A percentile compares a stretch with the other conserved stretches of the same genome.
phyloP scores from a whole-genome alignment of 768 basidiomycete genomes.

The Tricholoma furcatifolium region DNA sequence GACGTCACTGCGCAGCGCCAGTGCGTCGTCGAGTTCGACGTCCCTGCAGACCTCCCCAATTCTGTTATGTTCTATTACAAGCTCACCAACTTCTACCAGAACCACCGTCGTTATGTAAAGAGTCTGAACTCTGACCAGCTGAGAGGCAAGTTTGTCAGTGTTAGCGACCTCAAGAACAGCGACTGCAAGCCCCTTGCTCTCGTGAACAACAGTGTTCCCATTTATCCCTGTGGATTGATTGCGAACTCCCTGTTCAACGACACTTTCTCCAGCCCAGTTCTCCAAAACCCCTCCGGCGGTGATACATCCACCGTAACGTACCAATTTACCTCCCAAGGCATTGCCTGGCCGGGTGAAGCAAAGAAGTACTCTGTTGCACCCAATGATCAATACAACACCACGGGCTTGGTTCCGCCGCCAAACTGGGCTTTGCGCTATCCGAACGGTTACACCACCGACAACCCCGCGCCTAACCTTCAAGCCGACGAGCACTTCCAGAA shows the following conservation, averaged over 20 bases:
- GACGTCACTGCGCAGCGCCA: slow-evolving; percentile 44
- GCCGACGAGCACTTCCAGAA: slow-evolving; percentile 94
- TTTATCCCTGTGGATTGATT: slow-evolving; percentile 96
- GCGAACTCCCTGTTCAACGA: slow-evolving; percentile 98
- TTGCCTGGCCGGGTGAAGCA: slow-evolving; percentile 94
- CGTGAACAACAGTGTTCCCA: slow-evolving; percentile 43
- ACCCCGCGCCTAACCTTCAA: slow-evolving; percentile 70
- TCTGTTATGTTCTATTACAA: slow-evolving; percentile 95
- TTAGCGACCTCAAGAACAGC: slow-evolving; percentile 52
- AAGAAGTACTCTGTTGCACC: slow-evolving; percentile 82
- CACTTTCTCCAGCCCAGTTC: slow-evolving; percentile 66
- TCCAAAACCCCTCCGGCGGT: slow-evolving; percentile 53
- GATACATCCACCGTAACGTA: slow-evolving; percentile 50
- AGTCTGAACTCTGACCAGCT: slow-evolving; percentile 85
- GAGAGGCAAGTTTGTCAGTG: slow-evolving; percentile 61
- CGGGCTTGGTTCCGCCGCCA: slow-evolving; percentile 84
- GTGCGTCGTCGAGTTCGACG: slow-evolving; percentile 80
- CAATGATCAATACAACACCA: slow-evolving; percentile 40
- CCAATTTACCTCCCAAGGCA: slow-evolving; percentile 71
- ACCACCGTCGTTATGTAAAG: slow-evolving; percentile 96
- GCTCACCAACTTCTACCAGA: slow-evolving; percentile 95
- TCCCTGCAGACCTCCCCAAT: slow-evolving; percentile 72
- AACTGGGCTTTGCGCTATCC: slow-evolving; percentile 84
- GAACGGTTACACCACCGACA: slow-evolving; percentile 61
- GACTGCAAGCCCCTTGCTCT: slow-evolving; percentile 89